Evolutionary conservation across 1,139 yeast genomes (phyloP), one percentile per base, ranked within the genome.

Genomic region (Yamadazyma taylorii): DNA sequence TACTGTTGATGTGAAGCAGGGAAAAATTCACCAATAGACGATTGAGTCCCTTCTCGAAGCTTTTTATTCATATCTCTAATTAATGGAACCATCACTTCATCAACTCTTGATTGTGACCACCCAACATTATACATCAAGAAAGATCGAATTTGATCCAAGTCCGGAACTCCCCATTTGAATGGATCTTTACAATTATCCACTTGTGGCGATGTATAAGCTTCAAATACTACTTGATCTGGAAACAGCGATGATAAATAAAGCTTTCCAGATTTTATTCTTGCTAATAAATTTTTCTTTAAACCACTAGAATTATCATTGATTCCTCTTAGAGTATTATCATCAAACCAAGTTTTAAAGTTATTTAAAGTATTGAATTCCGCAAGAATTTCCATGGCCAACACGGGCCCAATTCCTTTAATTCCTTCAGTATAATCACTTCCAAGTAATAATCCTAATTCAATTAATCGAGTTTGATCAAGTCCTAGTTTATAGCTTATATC

Each of bases 361-460:
- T 48, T 38, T 25, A 70, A 56, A 46, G 54, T 47, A 1, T 78
- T 81, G 61, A 92, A 94, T 49, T 90, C 96, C 0, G 96, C 96
- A 24, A 94, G 54, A n/a, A 94, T 78, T 58, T 94, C 97, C 78
- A 89, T 78, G 0, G 96, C 95, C 22, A 85, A 72, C 0, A 92
- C 97, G 0, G 96, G 96, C 0, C 98, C 98, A 40, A 92, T 73
- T 2, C 97, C 96, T 41, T 85, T 82, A 25, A 92, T 63, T 0
- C 98, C 98, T 41, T 85, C 88, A 0, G 97, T 88, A 56, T 92
- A 92, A 62, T 92, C 98, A 58, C 96, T 87, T 0, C 98, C 98
- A 21, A 92, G 62, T 22, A 92, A 60, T 33, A 83, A 73, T 0
- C 97, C 97, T 46, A 92, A 60, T 33, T 85, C 88, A 30, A 92